A percentile compares a stretch with the other conserved stretches of the same genome.
Evolutionary conservation across 2,329 filamentous ascomycete species (phyloP).

Genomic region (Curvularia sp.): DNA sequence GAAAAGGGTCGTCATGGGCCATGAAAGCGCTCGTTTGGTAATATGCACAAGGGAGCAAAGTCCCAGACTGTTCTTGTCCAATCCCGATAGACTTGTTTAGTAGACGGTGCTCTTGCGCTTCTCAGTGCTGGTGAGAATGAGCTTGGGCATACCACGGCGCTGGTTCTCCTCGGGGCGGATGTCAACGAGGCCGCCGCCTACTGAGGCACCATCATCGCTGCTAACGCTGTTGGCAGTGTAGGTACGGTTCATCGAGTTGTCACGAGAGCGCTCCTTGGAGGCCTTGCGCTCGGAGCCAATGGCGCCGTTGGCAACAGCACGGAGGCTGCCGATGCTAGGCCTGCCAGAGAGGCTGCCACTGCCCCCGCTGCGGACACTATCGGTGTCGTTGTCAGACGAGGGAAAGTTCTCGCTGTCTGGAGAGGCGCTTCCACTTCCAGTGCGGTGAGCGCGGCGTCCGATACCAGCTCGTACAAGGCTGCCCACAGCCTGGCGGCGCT

Average conservation of each 20-base stretch:
- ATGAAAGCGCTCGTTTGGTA: slow-evolving; percentile 38
- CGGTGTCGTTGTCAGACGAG: slow-evolving; percentile 69
- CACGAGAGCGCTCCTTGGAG: slow-evolving; percentile 48
- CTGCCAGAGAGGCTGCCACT: slow-evolving; percentile 83
- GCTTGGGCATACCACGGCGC: slow-evolving; percentile 82
- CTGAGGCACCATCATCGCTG: slow-evolving; percentile 65
- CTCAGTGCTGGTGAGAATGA: slow-evolving; percentile 86
- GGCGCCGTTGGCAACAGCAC: slow-evolving; percentile 79
- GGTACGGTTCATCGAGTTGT: slow-evolving; percentile 49
- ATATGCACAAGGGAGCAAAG: slow-evolving; percentile 47
- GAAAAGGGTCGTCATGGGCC: slow-evolving; percentile 48
- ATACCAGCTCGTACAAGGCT: slow-evolving; percentile 90
- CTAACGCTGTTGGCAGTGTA: slow-evolving; percentile 69
- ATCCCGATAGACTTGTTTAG: slow-evolving; percentile 47
- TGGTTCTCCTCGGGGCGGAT: slow-evolving; percentile 61
- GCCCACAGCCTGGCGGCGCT: slow-evolving; percentile 88
- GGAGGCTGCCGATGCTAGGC: slow-evolving; percentile 74
- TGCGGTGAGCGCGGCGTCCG: slow-evolving; percentile 76
- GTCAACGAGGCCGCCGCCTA: slow-evolving; percentile 63
- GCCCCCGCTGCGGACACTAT: slow-evolving; percentile 64
- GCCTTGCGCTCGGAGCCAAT: slow-evolving; percentile 86
- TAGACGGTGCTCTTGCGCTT: slow-evolving; percentile 80
- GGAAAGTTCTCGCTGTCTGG: slow-evolving; percentile 86
- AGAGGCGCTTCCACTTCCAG: slow-evolving; percentile 79
- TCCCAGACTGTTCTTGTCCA: slow-evolving; percentile 27